Evolutionary conservation across 306 rosid species (phyloP).

Genomic region (Clitoria ternatea): DNA sequence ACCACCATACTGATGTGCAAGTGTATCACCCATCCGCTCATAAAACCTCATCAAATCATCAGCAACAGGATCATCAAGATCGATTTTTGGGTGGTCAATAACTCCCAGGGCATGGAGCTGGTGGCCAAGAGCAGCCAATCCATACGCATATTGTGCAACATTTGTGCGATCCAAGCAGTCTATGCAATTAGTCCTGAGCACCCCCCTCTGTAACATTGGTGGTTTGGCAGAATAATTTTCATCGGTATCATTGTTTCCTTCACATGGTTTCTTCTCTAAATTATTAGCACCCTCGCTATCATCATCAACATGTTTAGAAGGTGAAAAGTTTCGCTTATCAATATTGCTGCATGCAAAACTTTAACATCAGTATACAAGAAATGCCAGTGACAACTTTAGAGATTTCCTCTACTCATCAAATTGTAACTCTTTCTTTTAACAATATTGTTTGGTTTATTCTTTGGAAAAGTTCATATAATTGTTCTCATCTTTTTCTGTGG

Average conservation of each 20-base stretch:
- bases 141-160: slow-evolving; percentile 95
- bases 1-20: slow-evolving; percentile 95
- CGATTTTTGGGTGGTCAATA: slow-evolving; percentile 62
- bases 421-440: slow-evolving; percentile 2
- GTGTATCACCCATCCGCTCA: slow-evolving; percentile 93
- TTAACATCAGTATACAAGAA: slow-evolving; percentile 22
- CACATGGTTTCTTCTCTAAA: slow-evolving; percentile 37
- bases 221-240: slow-evolving; percentile 39
- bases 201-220: slow-evolving; percentile 72
- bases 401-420: slow-evolving; percentile 6
- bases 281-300: slow-evolving; percentile 42
- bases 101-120: slow-evolving; percentile 72
- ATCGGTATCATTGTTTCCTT: slow-evolving; percentile 35
- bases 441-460: background rate
- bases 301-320: background rate
- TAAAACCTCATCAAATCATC: slow-evolving; percentile 75
- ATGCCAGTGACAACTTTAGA: background rate
- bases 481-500: slow-evolving; percentile 11
- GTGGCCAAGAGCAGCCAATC: slow-evolving; percentile 80
- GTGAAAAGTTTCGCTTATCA: slow-evolving; percentile 27
- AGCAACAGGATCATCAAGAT: slow-evolving; percentile 76
- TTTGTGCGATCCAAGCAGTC: slow-evolving; percentile 99
- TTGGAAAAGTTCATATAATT: background rate
- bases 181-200: slow-evolving; percentile 92
- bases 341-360: slow-evolving; percentile 32